Evolutionary conservation across 176 grass and related monocot species (phyloP).

Genomic region (Triticum timopheevii): DNA sequence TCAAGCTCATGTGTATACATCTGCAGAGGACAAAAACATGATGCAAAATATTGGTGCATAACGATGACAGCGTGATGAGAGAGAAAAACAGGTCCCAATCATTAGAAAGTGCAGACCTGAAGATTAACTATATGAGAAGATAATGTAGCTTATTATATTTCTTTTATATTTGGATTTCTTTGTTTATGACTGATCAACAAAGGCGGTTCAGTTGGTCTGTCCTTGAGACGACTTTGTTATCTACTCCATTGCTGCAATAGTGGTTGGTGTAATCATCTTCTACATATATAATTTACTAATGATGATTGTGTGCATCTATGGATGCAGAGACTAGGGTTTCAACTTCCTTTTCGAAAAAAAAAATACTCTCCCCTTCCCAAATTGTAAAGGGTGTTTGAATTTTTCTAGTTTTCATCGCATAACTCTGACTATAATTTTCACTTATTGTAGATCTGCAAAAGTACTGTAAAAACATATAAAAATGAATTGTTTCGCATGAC

Average conservation of each 20-base stretch:
- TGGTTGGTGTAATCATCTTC: not conserved
- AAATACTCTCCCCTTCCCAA: no score
- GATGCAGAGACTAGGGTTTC: no score
- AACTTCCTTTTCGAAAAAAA: no score
- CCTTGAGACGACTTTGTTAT: constrained; percentile 7
- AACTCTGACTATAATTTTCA: no score
- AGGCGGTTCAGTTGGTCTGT: not conserved
- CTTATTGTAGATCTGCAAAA: no score
- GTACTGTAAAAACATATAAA: no score
- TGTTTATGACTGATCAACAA: constrained; percentile 9
- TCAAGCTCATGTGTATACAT: not conserved
- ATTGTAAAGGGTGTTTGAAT: no score
- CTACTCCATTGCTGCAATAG: not conserved
- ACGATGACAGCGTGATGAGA: constrained; percentile 23
- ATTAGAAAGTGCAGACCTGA: not conserved
- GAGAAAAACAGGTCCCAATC: constrained; percentile 29
- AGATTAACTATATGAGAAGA: not conserved
- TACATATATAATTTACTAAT: no score
- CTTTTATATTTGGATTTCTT: not conserved
- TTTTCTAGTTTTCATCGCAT: no score
- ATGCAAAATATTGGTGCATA: constrained; percentile 12
- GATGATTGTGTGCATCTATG: no score
- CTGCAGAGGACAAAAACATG: not conserved
- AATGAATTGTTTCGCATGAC: no score
- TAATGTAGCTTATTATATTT: not conserved